Evolutionary conservation across 768 basidiomycete species (phyloP).

Genomic region (Suillus brevipes): DNA sequence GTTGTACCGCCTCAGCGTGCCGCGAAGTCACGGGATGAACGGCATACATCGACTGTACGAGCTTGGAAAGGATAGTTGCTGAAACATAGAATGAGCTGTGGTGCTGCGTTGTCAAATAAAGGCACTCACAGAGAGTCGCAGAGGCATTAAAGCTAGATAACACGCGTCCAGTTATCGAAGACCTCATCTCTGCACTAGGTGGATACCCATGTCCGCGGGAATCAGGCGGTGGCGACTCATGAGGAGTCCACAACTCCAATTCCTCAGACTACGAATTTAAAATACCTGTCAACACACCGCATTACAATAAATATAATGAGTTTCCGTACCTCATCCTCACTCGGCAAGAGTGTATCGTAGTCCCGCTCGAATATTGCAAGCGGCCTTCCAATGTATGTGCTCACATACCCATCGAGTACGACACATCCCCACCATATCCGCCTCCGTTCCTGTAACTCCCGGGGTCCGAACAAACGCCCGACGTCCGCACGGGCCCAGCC

Average conservation of each 20-base stretch:
- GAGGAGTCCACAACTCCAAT: constrained; percentile 52
- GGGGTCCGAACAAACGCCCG: constrained; percentile 55
- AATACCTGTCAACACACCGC: neutral
- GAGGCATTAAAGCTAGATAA: constrained; percentile 80
- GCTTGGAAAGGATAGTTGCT: constrained; percentile 70
- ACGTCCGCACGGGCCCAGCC: constrained; percentile 66
- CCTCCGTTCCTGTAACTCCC: constrained; percentile 68
- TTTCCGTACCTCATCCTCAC: constrained; percentile 52
- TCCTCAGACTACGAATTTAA: constrained; percentile 56
- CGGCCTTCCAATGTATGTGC: constrained; percentile 77
- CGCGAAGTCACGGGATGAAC: constrained; percentile 57
- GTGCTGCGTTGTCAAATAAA: neutral
- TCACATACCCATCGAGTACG: constrained; percentile 78
- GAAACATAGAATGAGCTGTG: constrained; percentile 14
- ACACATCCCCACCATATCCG: constrained; percentile 81
- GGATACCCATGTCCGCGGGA: constrained; percentile 31
- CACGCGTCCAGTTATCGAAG: constrained; percentile 45
- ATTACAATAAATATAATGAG: neutral
- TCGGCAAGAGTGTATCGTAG: constrained; percentile 71
- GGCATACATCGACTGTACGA: constrained; percentile 72
- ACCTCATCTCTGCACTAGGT: constrained; percentile 16
- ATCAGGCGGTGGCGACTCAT: constrained; percentile 34
- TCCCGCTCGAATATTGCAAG: constrained; percentile 74
- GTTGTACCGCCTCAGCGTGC: constrained; percentile 52
- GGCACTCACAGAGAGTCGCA: constrained; percentile 63